Evolutionary conservation across 768 basidiomycete species (phyloP), one percentile per base, ranked within the genome.

Genomic region (Tulasnella sp.): DNA sequence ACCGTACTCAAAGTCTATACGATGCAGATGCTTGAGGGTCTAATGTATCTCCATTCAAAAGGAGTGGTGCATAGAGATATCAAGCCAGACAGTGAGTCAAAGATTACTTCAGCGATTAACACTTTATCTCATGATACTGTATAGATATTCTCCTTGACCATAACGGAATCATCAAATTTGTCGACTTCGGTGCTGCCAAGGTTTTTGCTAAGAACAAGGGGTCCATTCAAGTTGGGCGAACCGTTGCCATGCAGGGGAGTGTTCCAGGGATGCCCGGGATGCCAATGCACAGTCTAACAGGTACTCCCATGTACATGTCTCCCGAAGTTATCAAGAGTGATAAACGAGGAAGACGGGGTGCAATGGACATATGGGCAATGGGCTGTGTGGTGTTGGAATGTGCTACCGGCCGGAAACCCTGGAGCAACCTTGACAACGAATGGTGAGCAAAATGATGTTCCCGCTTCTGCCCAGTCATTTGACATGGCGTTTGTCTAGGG

Each of bases 261-360:
- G 57, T 53, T 0, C 60, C 60, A n/a, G 61, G 60, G 24, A 56
- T 59, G 9, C 62, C 58, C 15, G 62, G 60, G 25, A 65, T 65
- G 51, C 37, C 81, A 66, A 80, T 81, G 62, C 91, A 90, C 66
- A 86, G 85, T 58, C 68, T 99, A 29, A 95, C 92, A 1, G 93
- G 91, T 15, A 99, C 95, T 10, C 95, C 95, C 0, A 98, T 98
- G 93, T 98, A 99, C 66, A 96, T 99, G 89, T 95, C 92, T 4
- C 95, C 95, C 1, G 95, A 99, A 63, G 79, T 95, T 48, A 98
- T 99, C 70, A 88, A 93, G 69, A 95, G 85, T 59, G 89, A 93
- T 59, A 81, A 75, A 56, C 72, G 79, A 12, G 90, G 91, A 24
- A 73, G 83, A 45, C 80, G 87, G 57, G 95, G 95, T 15, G 89